phyloP scores from a whole-genome alignment of 495 filamentous ascomycete genomes.

The Neurospora intermedia region DNA sequence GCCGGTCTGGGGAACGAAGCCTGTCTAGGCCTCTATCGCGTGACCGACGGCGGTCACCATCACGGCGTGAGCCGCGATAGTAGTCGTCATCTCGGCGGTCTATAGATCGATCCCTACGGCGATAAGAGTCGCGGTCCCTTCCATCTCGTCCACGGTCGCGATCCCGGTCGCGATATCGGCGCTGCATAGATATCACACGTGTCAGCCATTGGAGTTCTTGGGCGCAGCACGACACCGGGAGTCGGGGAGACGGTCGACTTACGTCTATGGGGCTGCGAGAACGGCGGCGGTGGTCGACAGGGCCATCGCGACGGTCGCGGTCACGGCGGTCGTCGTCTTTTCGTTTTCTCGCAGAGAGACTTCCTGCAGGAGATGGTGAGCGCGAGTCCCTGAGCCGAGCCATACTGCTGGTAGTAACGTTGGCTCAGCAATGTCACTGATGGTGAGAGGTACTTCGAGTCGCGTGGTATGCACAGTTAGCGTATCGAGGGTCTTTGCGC shows the following conservation, averaged over 20 bases:
- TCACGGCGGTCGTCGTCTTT: slow-evolving; percentile 71
- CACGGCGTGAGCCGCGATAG: slow-evolving; percentile 46
- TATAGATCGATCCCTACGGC: slow-evolving; percentile 64
- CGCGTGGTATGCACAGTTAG: slow-evolving; percentile 14
- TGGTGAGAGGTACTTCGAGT: slow-evolving; percentile 50
- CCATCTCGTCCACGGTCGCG: slow-evolving; percentile 43
- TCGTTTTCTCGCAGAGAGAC: slow-evolving; percentile 65
- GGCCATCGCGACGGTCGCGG: slow-evolving; percentile 44
- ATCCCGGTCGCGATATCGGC: slow-evolving; percentile 40
- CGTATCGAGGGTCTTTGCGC: neutral
- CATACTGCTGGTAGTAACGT: slow-evolving; percentile 47
- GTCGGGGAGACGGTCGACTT: slow-evolving; percentile 18
- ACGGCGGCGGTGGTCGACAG: slow-evolving; percentile 50
- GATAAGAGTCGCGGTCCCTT: slow-evolving; percentile 48
- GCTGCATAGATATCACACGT: slow-evolving; percentile 29
- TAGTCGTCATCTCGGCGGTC: slow-evolving; percentile 63
- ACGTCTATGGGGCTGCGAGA: slow-evolving; percentile 67
- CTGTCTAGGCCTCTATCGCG: slow-evolving; percentile 51
- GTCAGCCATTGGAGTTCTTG: slow-evolving; percentile 17
- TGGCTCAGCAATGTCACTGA: slow-evolving; percentile 44
- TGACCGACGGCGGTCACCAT: slow-evolving; percentile 43
- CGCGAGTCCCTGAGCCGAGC: slow-evolving; percentile 84
- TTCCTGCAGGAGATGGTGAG: slow-evolving; percentile 95
- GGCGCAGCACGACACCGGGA: neutral
- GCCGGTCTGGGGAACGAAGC: slow-evolving; percentile 22